Base-by-base conservation (phyloP, 805 yeast species). In the Kregervanrija pseudodelftensis region DNA sequence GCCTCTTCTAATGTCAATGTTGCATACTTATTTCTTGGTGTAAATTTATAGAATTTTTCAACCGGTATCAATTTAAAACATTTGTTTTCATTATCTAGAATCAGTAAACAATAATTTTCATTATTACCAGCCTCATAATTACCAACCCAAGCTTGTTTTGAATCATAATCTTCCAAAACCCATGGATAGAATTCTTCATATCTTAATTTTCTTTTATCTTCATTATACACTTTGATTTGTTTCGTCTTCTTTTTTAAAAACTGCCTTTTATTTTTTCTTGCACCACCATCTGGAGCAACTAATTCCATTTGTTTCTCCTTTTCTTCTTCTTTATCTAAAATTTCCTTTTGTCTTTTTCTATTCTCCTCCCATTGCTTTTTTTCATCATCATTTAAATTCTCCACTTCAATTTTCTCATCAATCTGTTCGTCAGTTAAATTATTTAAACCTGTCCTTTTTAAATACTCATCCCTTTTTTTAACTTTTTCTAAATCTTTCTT, bases 121-220 rank as follows among this genome's bases (percentile, higher is more conserved):
- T 89, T 77, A 43, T 77, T 76, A 39, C 85, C 86, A 1, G 97
- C 98, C 67, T 93, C 99, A 66, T 87, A 93, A 54, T 82, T 85
- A 33, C 98, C 96, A 14, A 90, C 97, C 85, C 87, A 93, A 0
- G 95, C 91, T 60, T 93, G 91, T 49, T 78, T 75, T 39, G 95
- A 96, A 58, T 89, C 96, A 62, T 85, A 91, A 66, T 93, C 99
- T 67, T 93, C 99, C 73, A 93, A 69, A 13, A 93, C 95, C 99
- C 99, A 93, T 0, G 99, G 99, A 57, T 86, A 91, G 62, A 83
- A 87, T 66, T 93, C 99, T 66, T 93, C 99, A 60, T 91, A 93
- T 59, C 98, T 74, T 50, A 93, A 69, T 58, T 80, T 83, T 50
- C 91, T 76, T 49, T 87, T 90, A 8, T 77, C 77, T 55, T 90